Percentiles rank a stretch among this genome's conserved stretches.
Evolutionary conservation across 1,284 basidiomycete genomes (phyloP).

Genomic region (Cutaneotrichosporon mucoides): DNA sequence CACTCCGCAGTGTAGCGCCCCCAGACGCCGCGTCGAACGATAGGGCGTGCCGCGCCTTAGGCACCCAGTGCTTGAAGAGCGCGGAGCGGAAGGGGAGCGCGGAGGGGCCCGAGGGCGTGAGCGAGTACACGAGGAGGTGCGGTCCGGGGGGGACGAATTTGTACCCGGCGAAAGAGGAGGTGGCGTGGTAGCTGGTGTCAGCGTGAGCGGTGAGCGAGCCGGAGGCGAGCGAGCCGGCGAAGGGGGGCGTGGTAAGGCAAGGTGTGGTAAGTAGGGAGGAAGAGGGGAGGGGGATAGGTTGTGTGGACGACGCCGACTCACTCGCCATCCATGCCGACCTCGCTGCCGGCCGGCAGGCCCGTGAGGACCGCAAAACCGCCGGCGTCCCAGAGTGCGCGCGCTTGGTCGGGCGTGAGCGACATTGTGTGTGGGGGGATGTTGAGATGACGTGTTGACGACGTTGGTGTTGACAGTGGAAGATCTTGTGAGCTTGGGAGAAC

Average conservation of each 20-base stretch:
- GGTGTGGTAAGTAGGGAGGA: background rate
- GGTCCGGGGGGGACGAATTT: conserved; percentile 48
- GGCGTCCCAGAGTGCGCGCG: conserved; percentile 42
- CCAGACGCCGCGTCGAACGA: conserved; percentile 21
- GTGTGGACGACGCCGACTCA: too few species aligned
- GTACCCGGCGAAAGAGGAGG: conserved; percentile 37
- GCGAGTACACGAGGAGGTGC: conserved; percentile 41
- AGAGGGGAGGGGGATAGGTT: too few species aligned
- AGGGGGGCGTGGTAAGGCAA: too few species aligned
- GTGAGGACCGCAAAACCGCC: conserved; percentile 46
- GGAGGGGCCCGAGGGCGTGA: conserved; percentile 15
- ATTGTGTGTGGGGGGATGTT: background rate
- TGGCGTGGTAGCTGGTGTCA: conserved; percentile 32
- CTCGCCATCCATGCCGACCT: conserved; percentile 47
- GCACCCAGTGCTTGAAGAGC: conserved; percentile 22
- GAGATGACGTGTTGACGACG: background rate
- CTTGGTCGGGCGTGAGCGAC: conserved; percentile 38
- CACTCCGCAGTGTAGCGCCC: conserved; percentile 16
- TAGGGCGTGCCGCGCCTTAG: conserved; percentile 32
- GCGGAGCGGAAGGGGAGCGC: conserved; percentile 31
- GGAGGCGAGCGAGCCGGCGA: too few species aligned
- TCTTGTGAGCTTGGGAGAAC: background rate
- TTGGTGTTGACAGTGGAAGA: too few species aligned
- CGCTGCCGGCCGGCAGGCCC: conserved; percentile 39
- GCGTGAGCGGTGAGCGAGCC: background rate